These are phyloP conservation scores for Lactuca sativa DNA, from an alignment of 129 eudicot genomes.

Conservation along the genomic window DNA sequence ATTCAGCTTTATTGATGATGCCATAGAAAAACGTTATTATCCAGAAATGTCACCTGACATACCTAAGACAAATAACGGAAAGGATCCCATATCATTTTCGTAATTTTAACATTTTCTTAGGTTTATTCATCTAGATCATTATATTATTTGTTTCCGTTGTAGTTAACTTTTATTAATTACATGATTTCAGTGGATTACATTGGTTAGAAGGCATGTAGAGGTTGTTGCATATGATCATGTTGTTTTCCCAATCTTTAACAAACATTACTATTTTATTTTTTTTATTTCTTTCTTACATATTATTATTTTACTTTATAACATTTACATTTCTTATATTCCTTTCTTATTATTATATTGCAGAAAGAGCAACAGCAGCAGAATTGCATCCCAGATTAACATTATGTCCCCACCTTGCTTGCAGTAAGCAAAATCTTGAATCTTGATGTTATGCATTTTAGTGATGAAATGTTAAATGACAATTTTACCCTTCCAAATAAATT, in stretches of 20 bases:
- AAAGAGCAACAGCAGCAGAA: slow-evolving; percentile 37
- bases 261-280: slow-evolving; percentile 21
- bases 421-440: slow-evolving; percentile 32
- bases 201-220: slow-evolving; percentile 53
- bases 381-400: slow-evolving; percentile 54
- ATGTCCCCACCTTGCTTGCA: slow-evolving; percentile 45
- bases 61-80: slow-evolving; percentile 48
- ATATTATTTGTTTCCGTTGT: slow-evolving; percentile 1
- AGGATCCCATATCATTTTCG: slow-evolving; percentile 47
- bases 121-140: not conserved
- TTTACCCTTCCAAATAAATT: too few relatives aligned
- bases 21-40: slow-evolving; percentile 37
- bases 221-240: slow-evolving; percentile 46
- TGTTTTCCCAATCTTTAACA: slow-evolving; percentile 44
- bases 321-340: not conserved
- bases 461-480: too few relatives aligned
- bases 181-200: slow-evolving; percentile 52
- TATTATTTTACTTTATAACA: not conserved
- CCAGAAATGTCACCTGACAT: slow-evolving; percentile 48
- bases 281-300: not conserved
- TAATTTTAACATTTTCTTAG: not conserved
- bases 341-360: slow-evolving; percentile 25
- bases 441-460: not conserved
- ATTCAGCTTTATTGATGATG: slow-evolving; percentile 40
- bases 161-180: slow-evolving; percentile 2